These are phyloP conservation scores for Raphanus raphanistrum DNA, from an alignment of 345 rosid species.

Conservation along the genomic window DNA sequence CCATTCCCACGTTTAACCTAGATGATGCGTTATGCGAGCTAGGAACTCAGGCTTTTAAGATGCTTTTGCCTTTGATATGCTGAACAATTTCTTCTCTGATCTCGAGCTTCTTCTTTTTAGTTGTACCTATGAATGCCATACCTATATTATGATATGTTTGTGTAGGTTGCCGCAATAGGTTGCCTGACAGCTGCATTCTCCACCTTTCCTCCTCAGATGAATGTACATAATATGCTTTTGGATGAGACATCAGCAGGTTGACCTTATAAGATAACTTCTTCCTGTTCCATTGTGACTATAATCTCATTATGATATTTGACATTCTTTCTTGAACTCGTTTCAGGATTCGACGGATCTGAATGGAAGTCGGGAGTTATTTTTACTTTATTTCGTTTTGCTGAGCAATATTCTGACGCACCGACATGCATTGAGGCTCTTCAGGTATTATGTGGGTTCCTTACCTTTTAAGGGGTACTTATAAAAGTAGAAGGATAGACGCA, in stretches of 20 bases:
- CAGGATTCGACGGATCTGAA: slow-evolving; percentile 56
- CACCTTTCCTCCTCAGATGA: slow-evolving; percentile 58
- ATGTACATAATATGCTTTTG: slow-evolving; percentile 62
- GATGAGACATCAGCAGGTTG: slow-evolving; percentile 68
- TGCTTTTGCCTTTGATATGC: slow-evolving; percentile 17
- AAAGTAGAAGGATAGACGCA: slow-evolving; percentile 16
- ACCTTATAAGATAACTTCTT: neutral
- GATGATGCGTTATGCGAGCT: slow-evolving; percentile 7
- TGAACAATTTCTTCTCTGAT: slow-evolving; percentile 13
- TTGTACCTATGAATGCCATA: slow-evolving; percentile 5
- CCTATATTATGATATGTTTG: slow-evolving; percentile 17
- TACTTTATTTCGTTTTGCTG: slow-evolving; percentile 58
- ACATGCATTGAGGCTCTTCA: slow-evolving; percentile 86
- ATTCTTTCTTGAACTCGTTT: slow-evolving; percentile 37
- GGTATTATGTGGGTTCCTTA: slow-evolving; percentile 46
- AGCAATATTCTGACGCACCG: slow-evolving; percentile 48
- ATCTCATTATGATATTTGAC: slow-evolving; percentile 29
- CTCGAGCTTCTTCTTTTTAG: slow-evolving; percentile 2
- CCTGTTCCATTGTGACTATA: slow-evolving; percentile 13
- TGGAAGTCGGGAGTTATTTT: slow-evolving; percentile 57
- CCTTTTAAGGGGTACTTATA: slow-evolving; percentile 9
- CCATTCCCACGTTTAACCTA: slow-evolving; percentile 11
- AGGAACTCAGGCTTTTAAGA: slow-evolving; percentile 3
- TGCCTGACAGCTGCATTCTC: slow-evolving; percentile 84
- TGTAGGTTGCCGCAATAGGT: slow-evolving; percentile 67